Evolutionary conservation across 75 land plant species (phyloP).

Genomic region (Picea glauca): DNA sequence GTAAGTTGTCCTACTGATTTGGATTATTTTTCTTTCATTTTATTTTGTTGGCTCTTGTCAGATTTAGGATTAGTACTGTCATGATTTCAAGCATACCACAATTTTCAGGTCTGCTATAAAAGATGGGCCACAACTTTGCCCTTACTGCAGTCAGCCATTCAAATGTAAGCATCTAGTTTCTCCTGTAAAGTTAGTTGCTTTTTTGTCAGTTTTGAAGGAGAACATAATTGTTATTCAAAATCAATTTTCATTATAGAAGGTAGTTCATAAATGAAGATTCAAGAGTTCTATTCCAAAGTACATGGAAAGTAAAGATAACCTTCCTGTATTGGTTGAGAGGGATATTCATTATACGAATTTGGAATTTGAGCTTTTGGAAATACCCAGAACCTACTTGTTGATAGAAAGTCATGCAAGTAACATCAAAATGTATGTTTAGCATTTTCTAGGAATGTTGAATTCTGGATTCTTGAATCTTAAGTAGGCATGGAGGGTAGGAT

Average conservation of each 20-base stretch:
- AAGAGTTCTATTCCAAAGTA: background rate
- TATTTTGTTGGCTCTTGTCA: background rate
- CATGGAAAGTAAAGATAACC: background rate
- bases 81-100: background rate
- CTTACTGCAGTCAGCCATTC: slow-evolving; percentile 88
- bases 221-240: background rate
- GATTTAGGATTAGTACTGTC: background rate
- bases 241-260: too few species aligned
- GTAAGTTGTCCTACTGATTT: slow-evolving; percentile 64
- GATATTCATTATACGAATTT: background rate
- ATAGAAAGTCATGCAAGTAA: background rate
- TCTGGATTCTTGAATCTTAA: background rate
- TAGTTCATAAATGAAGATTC: too few species aligned
- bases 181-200: background rate
- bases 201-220: background rate
- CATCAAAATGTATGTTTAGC: background rate
- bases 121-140: slow-evolving; percentile 84
- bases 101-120: slow-evolving; percentile 58
- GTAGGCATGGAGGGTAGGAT: background rate
- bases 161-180: slow-evolving; percentile 41
- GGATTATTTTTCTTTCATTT: too few species aligned
- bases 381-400: background rate
- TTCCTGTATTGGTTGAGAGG: background rate
- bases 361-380: background rate
- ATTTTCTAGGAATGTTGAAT: background rate